Evolutionary conservation across 2,329 filamentous ascomycete species (phyloP).

Genomic region (Aspergillus amoenus): DNA sequence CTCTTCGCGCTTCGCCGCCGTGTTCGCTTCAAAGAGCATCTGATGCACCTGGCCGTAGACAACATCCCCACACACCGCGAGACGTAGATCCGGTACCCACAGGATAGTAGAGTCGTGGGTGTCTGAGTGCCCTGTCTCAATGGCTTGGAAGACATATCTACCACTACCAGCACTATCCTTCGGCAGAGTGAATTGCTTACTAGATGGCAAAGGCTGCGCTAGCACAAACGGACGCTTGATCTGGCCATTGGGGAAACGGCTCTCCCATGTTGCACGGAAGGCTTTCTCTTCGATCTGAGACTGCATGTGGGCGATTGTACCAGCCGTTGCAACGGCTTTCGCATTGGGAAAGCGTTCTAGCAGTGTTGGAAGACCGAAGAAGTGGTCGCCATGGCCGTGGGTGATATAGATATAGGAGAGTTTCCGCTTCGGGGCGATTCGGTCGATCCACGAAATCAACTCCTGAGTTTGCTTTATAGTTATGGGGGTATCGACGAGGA

Average conservation of each 20-base stretch:
- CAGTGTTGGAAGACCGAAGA: not conserved
- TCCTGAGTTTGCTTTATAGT: slow-evolving; percentile 26
- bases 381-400: slow-evolving; percentile 38
- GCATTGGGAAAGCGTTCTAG: not conserved
- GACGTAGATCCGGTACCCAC: slow-evolving; percentile 32
- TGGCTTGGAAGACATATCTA: not conserved
- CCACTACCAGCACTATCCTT: too few species aligned
- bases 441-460: slow-evolving; percentile 40
- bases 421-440: slow-evolving; percentile 25
- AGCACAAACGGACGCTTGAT: not conserved
- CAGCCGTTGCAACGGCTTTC: slow-evolving; percentile 5
- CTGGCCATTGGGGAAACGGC: not conserved
- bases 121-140: slow-evolving; percentile 30
- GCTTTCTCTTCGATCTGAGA: slow-evolving; percentile 2
- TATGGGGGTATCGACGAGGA: slow-evolving; percentile 41
- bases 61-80: slow-evolving; percentile 41
- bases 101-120: slow-evolving; percentile 36
- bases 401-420: slow-evolving; percentile 43
- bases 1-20: slow-evolving; percentile 26
- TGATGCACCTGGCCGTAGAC: slow-evolving; percentile 41
- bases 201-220: not conserved
- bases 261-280: not conserved
- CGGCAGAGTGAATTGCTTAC: too few species aligned
- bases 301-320: slow-evolving; percentile 1
- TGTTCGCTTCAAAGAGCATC: slow-evolving; percentile 37